Base-by-base conservation (phyloP, 192 early-diverging fungal species). In the Dissophora ornata region DNA sequence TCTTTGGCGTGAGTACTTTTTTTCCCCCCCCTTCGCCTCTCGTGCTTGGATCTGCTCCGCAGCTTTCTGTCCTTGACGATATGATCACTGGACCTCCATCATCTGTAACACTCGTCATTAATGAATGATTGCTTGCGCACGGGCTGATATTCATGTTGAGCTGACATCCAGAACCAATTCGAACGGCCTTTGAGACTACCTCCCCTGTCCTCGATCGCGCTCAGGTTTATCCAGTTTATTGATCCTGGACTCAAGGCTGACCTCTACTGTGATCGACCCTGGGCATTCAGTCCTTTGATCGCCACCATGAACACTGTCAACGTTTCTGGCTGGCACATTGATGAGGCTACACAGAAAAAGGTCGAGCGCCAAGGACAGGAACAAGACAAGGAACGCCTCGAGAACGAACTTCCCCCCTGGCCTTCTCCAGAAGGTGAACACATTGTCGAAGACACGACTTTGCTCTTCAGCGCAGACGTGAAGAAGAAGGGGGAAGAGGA, bases 191-290 rank as follows among this genome's bases (percentile, higher is more conserved):
- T 93, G 19, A 71, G 81, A 6, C 83, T 90, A 1, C 93, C 93
- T 7, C 87, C 86, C 0, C 88, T 90, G 24, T 80, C 86, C 11
- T 91, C 87, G 52, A 69, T 95, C 42, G 91, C 90, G 2, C 64
- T 93, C 34, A 92, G 89, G 62, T 89, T 94, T 49, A 86, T 91
- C 21, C 86, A 87, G 53, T 84, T 85, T 58, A 91, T 94, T 63
- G 93, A 95, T 74, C 90, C 92, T 10, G 90, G 89, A 21, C 75
- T 95, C 25, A 69, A 91, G 62, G 78, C 83, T 8, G 90, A 95
- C 62, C 67, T 95, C 18, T 88, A 89, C 80, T 56, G 74, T 46
- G 90, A 92, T 7, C 82, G 83, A 46, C 93, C 93, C 13, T 92
- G 87, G 88, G 87, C 92, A 1, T 91, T 84, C 67, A 82, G 79